Evolutionary conservation across 345 rosid genomes (phyloP).

Genomic region (Murraya paniculata): DNA sequence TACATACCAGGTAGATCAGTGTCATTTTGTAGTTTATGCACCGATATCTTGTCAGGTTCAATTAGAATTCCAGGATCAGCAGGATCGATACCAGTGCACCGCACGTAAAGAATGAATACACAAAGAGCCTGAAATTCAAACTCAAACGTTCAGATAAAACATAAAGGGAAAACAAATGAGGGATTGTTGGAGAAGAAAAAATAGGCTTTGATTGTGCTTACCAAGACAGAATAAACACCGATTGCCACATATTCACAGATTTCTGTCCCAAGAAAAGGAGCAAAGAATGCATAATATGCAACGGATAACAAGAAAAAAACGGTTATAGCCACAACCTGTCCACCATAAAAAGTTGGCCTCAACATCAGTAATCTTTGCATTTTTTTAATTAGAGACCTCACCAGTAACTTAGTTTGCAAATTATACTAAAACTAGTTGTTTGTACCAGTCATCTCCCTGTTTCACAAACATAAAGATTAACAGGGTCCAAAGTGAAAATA

Average conservation of each 20-base stretch:
- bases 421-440: not conserved
- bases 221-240: conserved; percentile 77
- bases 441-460: not conserved
- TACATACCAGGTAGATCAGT: conserved; percentile 46
- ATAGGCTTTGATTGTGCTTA: conserved; percentile 26
- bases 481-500: not conserved
- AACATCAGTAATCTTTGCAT: not conserved
- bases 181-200: not conserved
- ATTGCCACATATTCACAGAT: conserved; percentile 59
- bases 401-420: not conserved
- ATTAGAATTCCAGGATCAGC: conserved; percentile 87
- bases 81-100: conserved; percentile 92
- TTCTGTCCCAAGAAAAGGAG: conserved; percentile 83
- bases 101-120: conserved; percentile 71
- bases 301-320: conserved; percentile 71
- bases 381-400: not conserved
- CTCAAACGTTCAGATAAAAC: not conserved
- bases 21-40: conserved; percentile 51
- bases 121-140: conserved; percentile 54
- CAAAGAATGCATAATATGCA: conserved; percentile 88
- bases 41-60: conserved; percentile 49
- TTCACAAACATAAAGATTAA: not conserved
- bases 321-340: conserved; percentile 81
- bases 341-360: conserved; percentile 9
- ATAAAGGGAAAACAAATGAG: not conserved